Evolutionary conservation across 257 asterid genomes (phyloP), one percentile per base, ranked within the genome.

Genomic region (Marsdenia floribunda): DNA sequence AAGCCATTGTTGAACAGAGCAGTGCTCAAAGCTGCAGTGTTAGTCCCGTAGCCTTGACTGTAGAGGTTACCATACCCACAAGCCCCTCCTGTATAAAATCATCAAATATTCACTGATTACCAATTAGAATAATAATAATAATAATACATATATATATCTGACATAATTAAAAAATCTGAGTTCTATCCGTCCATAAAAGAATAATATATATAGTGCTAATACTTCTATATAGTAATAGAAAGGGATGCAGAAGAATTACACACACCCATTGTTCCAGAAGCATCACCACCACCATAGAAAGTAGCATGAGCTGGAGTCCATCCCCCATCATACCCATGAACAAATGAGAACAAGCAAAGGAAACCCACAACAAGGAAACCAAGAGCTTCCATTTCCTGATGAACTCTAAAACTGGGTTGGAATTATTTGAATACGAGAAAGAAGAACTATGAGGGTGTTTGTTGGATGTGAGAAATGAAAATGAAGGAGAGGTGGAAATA

Each of bases 291-390:
- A 10, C 93, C 91, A 44, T 87, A 88, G 79, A 87, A 89, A 79
- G 91, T 87, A 57, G 94, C 94, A 81, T 84, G 89, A 68, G 91
- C 91, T 38, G 82, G 78, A 82, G 59, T 81, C 95, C 90, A 89
- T n/a, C 90, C 96, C 16, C 58, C 79, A 3, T 74, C 85, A 58
- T 44, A 14, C 40, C 82, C 83, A 11, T 73, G 77, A 47, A 70
- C 88, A 58, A 73, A 22, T 57, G 76, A 73, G 73, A 80, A 60
- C 24, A 78, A 42, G 35, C 74, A 81, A 61, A 83, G 72, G 33
- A 24, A 75, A 52, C 73, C 67, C 35, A 74, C 63, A 18, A 71
- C 5, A 67, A 74, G 37, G 22, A 77, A 44, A 26, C 63, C 68
- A 55, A 74, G 58, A 78, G 71, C 3, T 24, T 74, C 68, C 85